Conservation (phyloP, 2,329 filamentous ascomycete genomes). For the Colletotrichum abscissum region DNA sequence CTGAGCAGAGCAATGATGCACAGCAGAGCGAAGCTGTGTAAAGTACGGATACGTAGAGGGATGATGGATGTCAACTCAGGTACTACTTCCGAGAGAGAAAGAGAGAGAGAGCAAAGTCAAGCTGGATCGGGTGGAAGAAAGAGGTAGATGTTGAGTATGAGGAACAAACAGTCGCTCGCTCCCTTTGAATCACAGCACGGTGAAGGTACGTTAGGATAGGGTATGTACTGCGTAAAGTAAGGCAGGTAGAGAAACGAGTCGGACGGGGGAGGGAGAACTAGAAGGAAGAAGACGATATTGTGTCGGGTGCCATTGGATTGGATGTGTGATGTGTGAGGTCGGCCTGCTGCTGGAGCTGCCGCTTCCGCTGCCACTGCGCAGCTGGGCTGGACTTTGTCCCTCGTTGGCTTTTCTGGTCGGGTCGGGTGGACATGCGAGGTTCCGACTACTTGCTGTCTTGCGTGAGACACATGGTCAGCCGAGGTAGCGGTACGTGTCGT, state of each 20-base stretch:
- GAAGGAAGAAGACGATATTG: not conserved
- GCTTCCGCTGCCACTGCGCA: not conserved
- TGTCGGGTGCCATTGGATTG: not conserved
- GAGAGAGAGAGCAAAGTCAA: not conserved
- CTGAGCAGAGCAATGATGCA: not conserved
- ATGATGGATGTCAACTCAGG: not conserved
- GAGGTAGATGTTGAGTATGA: not conserved
- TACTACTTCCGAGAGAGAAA: not conserved
- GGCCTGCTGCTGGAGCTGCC: not conserved
- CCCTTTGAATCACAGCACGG: not conserved
- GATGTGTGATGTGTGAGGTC: not conserved
- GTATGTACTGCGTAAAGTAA: not conserved
- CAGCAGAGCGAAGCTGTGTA: not conserved
- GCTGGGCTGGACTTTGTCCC: not conserved
- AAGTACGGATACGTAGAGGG: not conserved
- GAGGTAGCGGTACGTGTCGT: not conserved
- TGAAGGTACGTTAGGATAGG: not conserved
- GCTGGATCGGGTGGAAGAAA: conserved; percentile 4
- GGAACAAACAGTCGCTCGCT: not conserved
- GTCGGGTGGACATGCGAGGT: not conserved
- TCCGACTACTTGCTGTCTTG: not conserved
- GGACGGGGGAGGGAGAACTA: conserved; percentile 1
- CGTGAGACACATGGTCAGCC: not conserved
- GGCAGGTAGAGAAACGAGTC: not conserved
- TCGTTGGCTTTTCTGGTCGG: not conserved